phyloP scores from a whole-genome alignment of 2,329 filamentous ascomycete species.

The Pyricularia sp. region DNA sequence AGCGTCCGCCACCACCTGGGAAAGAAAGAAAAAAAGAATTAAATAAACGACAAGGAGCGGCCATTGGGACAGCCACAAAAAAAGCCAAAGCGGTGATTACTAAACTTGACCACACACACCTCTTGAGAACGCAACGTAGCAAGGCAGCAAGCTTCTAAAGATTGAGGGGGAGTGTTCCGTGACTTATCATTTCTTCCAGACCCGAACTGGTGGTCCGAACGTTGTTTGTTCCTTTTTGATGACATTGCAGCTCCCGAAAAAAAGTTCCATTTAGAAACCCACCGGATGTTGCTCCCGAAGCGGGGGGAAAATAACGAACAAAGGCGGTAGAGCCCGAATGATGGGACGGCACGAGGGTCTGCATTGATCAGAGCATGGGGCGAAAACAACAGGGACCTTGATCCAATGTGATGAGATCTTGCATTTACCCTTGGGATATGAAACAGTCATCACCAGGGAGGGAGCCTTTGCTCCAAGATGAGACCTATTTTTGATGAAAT shows the following conservation, averaged over 20 bases:
- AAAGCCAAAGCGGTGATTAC: not conserved
- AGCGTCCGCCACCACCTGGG: not conserved
- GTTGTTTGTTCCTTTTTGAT: too few relatives aligned
- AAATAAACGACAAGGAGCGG: too few relatives aligned
- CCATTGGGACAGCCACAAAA: not conserved
- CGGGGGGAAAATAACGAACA: too few relatives aligned
- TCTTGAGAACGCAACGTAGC: not conserved
- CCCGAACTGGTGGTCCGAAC: too few relatives aligned
- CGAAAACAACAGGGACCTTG: not conserved
- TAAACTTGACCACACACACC: not conserved
- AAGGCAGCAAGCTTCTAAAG: not conserved
- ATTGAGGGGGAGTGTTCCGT: too few relatives aligned
- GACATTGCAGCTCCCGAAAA: too few relatives aligned
- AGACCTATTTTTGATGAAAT: not conserved
- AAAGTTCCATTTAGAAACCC: too few relatives aligned
- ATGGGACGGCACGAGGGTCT: too few relatives aligned
- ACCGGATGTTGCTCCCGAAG: too few relatives aligned
- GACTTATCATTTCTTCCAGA: too few relatives aligned
- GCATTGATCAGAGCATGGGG: too few relatives aligned
- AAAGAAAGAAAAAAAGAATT: not conserved
- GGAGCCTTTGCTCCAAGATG: not conserved
- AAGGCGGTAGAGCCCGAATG: too few relatives aligned
- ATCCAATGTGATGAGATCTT: not conserved
- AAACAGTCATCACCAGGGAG: not conserved
- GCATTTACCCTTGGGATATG: not conserved